Evolutionary conservation across 176 grass and related monocot genomes (phyloP).

Genomic region (Phoenix roebelenii): DNA sequence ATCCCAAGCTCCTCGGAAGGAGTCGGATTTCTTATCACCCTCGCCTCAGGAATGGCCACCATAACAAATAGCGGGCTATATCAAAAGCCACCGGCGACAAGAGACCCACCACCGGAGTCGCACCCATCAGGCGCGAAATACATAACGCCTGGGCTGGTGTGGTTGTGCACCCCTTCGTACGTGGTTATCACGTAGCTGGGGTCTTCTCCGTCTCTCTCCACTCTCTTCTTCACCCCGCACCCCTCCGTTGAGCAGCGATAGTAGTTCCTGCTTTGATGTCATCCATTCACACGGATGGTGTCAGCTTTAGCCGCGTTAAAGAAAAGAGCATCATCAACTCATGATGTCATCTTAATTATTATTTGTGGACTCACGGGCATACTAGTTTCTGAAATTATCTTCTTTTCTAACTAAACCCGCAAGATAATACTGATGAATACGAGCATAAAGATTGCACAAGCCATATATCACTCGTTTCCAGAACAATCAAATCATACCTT

Average conservation of each 20-base stretch:
- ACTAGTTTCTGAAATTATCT: too few relatives aligned
- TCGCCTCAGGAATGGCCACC: too few relatives aligned
- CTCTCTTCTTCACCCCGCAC: slow-evolving; percentile 88
- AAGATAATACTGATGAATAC: too few relatives aligned
- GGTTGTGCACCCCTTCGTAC: slow-evolving; percentile 88
- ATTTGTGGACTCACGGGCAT: too few relatives aligned
- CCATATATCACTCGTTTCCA: neutral
- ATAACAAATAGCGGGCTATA: too few relatives aligned
- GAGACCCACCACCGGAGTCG: slow-evolving; percentile 51
- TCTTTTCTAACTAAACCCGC: too few relatives aligned
- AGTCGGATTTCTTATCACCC: too few relatives aligned
- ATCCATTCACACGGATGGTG: neutral
- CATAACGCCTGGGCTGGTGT: slow-evolving; percentile 39
- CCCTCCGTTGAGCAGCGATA: slow-evolving; percentile 88
- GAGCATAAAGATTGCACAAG: too few relatives aligned
- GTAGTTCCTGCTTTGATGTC: slow-evolving; percentile 49
- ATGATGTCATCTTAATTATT: too few relatives aligned
- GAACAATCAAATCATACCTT: slow-evolving; percentile 29
- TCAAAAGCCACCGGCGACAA: slow-evolving; percentile 32
- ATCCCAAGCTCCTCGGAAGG: too few relatives aligned
- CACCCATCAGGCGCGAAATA: slow-evolving; percentile 56
- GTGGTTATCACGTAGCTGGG: slow-evolving; percentile 67
- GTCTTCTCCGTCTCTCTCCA: slow-evolving; percentile 68
- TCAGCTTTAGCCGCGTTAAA: neutral
- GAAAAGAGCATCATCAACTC: too few relatives aligned